These are phyloP conservation scores for Podila horticola DNA, from an alignment of 192 early-diverging fungal genomes.

Conservation along the genomic window DNA sequence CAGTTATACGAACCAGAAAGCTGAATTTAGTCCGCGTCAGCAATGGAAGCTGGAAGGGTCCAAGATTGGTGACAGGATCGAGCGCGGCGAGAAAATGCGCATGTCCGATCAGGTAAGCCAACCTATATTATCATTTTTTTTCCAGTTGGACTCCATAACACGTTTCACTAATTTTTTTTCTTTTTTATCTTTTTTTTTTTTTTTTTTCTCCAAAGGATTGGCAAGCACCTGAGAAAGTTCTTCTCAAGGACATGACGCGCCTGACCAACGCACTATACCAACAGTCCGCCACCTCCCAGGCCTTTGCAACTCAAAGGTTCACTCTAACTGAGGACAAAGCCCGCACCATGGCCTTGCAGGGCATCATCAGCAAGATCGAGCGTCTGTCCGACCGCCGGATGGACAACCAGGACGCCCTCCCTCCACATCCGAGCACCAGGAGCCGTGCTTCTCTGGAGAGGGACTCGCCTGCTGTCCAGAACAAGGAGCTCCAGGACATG, in stretches of 20 bases:
- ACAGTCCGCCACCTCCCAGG: constrained; percentile 33
- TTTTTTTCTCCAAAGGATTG: constrained; percentile 54
- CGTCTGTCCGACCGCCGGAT: constrained; percentile 50
- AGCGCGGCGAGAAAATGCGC: constrained; percentile 52
- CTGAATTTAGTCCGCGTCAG: constrained; percentile 49
- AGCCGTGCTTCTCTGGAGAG: constrained; percentile 50
- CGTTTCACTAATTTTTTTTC: no score
- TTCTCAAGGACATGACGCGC: constrained; percentile 58
- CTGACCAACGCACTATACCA: constrained; percentile 59
- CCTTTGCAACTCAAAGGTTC: constrained; percentile 55
- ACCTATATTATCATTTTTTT: not conserved
- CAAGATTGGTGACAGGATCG: constrained; percentile 52
- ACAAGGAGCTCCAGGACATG: constrained; percentile 37
- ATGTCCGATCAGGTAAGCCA: constrained; percentile 57
- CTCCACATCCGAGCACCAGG: constrained; percentile 57
- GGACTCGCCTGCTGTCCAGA: not conserved
- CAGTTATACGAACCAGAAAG: constrained; percentile 57
- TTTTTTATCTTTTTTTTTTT: not conserved
- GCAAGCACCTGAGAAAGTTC: constrained; percentile 56
- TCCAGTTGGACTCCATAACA: no score
- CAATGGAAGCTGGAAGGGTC: constrained; percentile 55
- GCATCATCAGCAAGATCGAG: constrained; percentile 58
- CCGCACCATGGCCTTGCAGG: constrained; percentile 52
- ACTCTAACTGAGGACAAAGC: constrained; percentile 58
- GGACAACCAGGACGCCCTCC: constrained; percentile 58